Percentiles rank a stretch among this genome's conserved stretches.
Evolutionary conservation across 164 flowering plant species (phyloP).

Genomic region (Magnolia sinica): DNA sequence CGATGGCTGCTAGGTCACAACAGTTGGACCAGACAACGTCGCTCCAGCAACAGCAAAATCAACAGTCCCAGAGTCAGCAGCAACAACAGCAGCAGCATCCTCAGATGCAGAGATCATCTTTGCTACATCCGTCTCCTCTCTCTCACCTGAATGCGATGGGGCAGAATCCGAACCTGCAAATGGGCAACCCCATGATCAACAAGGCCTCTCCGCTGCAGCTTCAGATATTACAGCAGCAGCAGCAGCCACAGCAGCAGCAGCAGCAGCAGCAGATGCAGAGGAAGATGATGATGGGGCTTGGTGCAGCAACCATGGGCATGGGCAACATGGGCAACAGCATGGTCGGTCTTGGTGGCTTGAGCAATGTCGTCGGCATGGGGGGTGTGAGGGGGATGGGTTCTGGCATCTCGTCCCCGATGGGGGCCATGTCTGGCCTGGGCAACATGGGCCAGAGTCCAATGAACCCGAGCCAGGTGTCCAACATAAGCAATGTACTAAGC

Average conservation of each 20-base stretch:
- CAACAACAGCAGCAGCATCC: conserved; percentile 29
- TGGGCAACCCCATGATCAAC: conserved; percentile 55
- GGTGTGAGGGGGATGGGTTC: conserved; percentile 62
- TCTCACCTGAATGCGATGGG: conserved; percentile 52
- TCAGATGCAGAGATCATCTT: conserved; percentile 64
- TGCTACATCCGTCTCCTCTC: conserved; percentile 47
- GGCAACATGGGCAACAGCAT: conserved; percentile 60
- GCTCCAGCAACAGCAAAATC: conserved; percentile 46
- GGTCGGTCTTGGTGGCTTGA: conserved; percentile 61
- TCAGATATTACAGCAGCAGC: conserved; percentile 66
- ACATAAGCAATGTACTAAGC: conserved; percentile 36
- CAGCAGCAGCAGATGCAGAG: conserved; percentile 45
- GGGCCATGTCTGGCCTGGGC: conserved; percentile 51
- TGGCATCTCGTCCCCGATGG: conserved; percentile 62
- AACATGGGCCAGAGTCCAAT: conserved; percentile 60
- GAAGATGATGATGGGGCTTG: conserved; percentile 69
- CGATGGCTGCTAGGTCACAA: conserved; percentile 51
- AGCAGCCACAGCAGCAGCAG: conserved; percentile 31
- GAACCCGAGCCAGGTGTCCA: conserved; percentile 45
- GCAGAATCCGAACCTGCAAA: conserved; percentile 50
- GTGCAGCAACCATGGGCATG: conserved; percentile 48
- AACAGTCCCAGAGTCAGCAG: conserved; percentile 34
- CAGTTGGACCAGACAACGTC: conserved; percentile 50
- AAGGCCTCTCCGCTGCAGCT: conserved; percentile 54
- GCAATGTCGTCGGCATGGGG: conserved; percentile 60